Evolutionary conservation across 495 filamentous ascomycete genomes (phyloP).

Genomic region (Penicillium dipodomyicola): DNA sequence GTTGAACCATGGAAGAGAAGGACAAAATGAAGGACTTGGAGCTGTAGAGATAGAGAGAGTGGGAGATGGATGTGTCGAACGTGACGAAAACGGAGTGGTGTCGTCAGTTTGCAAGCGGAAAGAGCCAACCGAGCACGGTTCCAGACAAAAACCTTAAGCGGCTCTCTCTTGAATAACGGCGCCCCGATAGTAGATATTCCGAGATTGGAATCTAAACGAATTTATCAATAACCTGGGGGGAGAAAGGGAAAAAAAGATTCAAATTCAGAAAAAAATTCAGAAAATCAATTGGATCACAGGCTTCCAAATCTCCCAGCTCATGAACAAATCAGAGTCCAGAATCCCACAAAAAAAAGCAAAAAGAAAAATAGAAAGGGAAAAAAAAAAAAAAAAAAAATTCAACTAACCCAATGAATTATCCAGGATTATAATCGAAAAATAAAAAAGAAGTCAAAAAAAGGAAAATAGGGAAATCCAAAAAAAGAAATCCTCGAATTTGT

Average conservation of each 20-base stretch:
- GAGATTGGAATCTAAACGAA: background rate
- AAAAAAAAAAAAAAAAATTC: background rate
- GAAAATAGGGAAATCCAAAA: background rate
- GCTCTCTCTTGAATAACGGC: background rate
- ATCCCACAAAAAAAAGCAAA: slow-evolving; percentile 12
- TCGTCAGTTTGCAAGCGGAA: slow-evolving; percentile 40
- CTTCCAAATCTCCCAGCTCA: slow-evolving; percentile 5
- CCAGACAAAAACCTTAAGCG: slow-evolving; percentile 13
- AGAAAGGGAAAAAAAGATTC: slow-evolving; percentile 4
- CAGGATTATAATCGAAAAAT: background rate
- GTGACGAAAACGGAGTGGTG: slow-evolving; percentile 29
- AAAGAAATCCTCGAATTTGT: background rate
- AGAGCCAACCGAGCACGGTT: slow-evolving; percentile 13
- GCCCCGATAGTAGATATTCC: background rate
- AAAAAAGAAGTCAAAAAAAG: background rate
- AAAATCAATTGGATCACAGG: slow-evolving; percentile 24
- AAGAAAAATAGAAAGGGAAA: background rate
- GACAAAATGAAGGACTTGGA: slow-evolving; percentile 20
- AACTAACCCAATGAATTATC: slow-evolving; percentile 8
- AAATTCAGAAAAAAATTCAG: slow-evolving; percentile 13
- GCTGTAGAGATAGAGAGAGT: slow-evolving; percentile 12
- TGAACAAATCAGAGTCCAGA: slow-evolving; percentile 24
- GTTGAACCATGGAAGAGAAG: slow-evolving; percentile 4
- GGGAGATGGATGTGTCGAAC: slow-evolving; percentile 3
- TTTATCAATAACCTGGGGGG: background rate